Evolutionary conservation across 2,329 filamentous ascomycete genomes (phyloP).

Genomic region (Cladophialophora chaetospira): DNA sequence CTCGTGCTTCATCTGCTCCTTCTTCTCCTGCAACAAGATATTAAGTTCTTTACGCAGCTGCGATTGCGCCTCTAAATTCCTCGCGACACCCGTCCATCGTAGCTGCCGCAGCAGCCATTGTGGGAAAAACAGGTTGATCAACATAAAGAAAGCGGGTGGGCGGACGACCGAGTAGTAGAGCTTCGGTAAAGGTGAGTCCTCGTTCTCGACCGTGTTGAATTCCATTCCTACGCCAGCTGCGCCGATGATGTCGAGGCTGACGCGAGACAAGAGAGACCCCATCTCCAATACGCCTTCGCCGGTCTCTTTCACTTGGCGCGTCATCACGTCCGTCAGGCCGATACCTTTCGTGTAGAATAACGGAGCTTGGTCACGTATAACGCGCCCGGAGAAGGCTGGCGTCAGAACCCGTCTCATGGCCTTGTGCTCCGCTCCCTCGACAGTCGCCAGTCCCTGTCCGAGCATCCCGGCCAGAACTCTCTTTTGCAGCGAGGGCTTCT

Average conservation of each 20-base stretch:
- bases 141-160: constrained; percentile 62
- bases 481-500: constrained; percentile 50
- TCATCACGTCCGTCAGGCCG: constrained; percentile 66
- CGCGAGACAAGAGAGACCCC: constrained; percentile 64
- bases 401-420: constrained; percentile 72
- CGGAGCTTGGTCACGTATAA: constrained; percentile 80
- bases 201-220: too few relatives aligned
- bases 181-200: too few relatives aligned
- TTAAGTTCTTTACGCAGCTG: constrained; percentile 41
- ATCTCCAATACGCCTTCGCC: constrained; percentile 45
- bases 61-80: constrained; percentile 30
- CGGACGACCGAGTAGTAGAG: too few relatives aligned
- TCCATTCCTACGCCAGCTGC: too few relatives aligned
- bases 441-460: constrained; percentile 60
- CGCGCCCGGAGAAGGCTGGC: constrained; percentile 79
- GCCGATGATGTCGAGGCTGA: too few relatives aligned
- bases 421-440: constrained; percentile 90
- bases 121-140: constrained; percentile 52
- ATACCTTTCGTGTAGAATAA: constrained; percentile 79
- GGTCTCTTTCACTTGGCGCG: constrained; percentile 36
- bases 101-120: constrained; percentile 36
- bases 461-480: constrained; percentile 52
- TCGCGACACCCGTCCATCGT: not conserved
- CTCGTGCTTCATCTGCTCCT: constrained; percentile 23
- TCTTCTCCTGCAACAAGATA: constrained; percentile 42